Evolutionary conservation across 441 rosid genomes (phyloP).

Genomic region (Sinapis alba): DNA sequence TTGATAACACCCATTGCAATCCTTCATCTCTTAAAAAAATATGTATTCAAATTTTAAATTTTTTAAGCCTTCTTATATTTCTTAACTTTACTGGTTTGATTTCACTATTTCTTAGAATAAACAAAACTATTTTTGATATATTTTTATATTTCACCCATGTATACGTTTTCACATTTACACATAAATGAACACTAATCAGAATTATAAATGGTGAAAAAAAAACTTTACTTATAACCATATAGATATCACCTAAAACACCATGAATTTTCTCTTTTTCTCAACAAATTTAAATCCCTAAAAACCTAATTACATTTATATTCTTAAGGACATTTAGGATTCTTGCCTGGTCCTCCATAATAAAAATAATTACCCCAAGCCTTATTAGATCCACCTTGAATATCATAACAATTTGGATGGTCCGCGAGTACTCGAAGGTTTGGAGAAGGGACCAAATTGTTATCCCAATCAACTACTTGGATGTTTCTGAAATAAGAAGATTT

Average conservation of each 20-base stretch:
- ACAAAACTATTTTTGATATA: background rate
- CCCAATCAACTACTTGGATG: slow-evolving; percentile 93
- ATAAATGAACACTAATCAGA: background rate
- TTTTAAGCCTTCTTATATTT: background rate
- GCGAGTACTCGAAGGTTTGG: slow-evolving; percentile 72
- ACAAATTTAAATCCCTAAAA: background rate
- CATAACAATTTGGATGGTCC: slow-evolving; percentile 88
- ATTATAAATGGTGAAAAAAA: slow-evolving; percentile 5
- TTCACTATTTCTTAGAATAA: background rate
- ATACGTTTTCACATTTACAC: slow-evolving; percentile 29
- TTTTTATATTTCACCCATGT: slow-evolving; percentile 15
- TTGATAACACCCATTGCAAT: background rate
- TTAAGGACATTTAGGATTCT: slow-evolving; percentile 80
- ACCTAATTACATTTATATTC: background rate
- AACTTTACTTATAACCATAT: background rate
- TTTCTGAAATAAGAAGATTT: slow-evolving; percentile 92
- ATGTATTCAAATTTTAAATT: background rate
- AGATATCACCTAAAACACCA: slow-evolving; percentile 7
- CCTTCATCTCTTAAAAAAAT: background rate
- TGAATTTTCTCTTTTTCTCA: background rate
- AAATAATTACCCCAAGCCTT: slow-evolving; percentile 93
- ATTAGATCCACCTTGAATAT: slow-evolving; percentile 82
- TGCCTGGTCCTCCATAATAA: slow-evolving; percentile 98
- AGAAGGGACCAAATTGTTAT: slow-evolving; percentile 77
- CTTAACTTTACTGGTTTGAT: background rate